These are phyloP conservation scores for Parasarocladium wereldwijsianum DNA, from an alignment of 2,329 filamentous ascomycete species.

Conservation along the genomic window DNA sequence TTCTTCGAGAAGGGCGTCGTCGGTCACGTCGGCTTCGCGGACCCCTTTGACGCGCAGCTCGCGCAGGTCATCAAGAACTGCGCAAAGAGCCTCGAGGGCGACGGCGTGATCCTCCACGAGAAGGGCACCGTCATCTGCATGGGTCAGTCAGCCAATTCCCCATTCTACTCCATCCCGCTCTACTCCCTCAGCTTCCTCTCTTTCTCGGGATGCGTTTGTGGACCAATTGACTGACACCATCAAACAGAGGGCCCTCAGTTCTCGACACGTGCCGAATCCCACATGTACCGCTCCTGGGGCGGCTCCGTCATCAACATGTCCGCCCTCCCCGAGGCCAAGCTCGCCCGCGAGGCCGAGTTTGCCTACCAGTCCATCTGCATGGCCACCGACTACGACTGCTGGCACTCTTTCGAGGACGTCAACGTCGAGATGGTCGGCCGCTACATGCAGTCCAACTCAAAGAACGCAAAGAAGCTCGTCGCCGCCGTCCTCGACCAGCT, in stretches of 20 bases:
- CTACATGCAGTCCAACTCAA: conserved; percentile 85
- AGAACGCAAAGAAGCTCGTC: conserved; percentile 76
- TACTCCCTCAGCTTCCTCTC: background rate
- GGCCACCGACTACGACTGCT: conserved; percentile 99
- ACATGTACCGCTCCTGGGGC: conserved; percentile 90
- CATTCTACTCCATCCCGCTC: background rate
- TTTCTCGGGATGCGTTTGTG: background rate
- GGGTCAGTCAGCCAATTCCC: conserved; percentile 37
- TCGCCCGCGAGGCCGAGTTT: conserved; percentile 90
- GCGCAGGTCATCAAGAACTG: conserved; percentile 65
- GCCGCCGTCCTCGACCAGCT: conserved; percentile 79
- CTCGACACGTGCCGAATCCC: conserved; percentile 86
- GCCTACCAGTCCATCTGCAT: conserved; percentile 98
- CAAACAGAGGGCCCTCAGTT: conserved; percentile 88
- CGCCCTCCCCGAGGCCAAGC: conserved; percentile 84
- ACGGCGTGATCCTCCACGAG: conserved; percentile 73
- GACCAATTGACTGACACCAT: background rate
- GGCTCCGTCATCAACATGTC: conserved; percentile 98
- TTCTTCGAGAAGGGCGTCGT: conserved; percentile 92
- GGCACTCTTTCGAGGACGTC: conserved; percentile 71
- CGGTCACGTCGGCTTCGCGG: conserved; percentile 86
- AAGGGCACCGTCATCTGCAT: conserved; percentile 83
- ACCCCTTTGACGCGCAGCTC: conserved; percentile 76
- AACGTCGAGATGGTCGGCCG: conserved; percentile 95
- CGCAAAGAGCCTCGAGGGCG: conserved; percentile 61